Evolutionary conservation across 129 eudicot species (phyloP), one percentile per base, ranked within the genome.

Genomic region (Helianthus tuberosus): DNA sequence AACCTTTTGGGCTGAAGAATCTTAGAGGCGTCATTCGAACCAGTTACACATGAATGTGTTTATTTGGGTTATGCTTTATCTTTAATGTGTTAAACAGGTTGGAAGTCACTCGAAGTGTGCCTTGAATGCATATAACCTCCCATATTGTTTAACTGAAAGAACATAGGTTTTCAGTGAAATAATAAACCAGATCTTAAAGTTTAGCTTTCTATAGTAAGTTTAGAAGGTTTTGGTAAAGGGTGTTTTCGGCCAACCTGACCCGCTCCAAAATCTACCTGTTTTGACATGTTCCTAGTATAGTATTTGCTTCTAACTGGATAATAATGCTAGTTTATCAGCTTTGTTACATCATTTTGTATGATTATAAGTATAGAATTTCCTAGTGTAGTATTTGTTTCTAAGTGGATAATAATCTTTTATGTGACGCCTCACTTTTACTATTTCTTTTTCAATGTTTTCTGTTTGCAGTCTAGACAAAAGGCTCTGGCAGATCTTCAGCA

Each of bases 391-490:
- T 27, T 27, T 55, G 39, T 57, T 46, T 76, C 68, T 67, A 10
- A 44, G 68, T 46, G 39, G 38, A 6, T 68, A 29, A 68, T 39
- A 68, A 47, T 76, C 51, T 46, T 43, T 14, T 35, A 48, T 55
- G 43, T 46, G 60, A 67, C 9, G 23, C 60, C 29, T 66, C 20
- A 8, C 51, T 10, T 54, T 57, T 51, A 67, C 59, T 51, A 32
- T 36, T 60, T 44, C 59, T 44, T 59, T 72, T 5, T 12, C 69
- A 4, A 61, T 55, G 16, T 48, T 62, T 79, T 84, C 72, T 41
- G 67, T 60, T 43, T 88, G 84, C 97, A 91, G 99, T 94, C 99
- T 50, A 88, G 99, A 84, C 99, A 94, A 86, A 92, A 92, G 75
- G 99, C 99, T 29, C 81, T 91, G 68, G 89, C 89, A 75, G 96